These are phyloP conservation scores for Phlyctochytrium planicorne DNA, from an alignment of 192 early-diverging fungal genomes.

Conservation along the genomic window DNA sequence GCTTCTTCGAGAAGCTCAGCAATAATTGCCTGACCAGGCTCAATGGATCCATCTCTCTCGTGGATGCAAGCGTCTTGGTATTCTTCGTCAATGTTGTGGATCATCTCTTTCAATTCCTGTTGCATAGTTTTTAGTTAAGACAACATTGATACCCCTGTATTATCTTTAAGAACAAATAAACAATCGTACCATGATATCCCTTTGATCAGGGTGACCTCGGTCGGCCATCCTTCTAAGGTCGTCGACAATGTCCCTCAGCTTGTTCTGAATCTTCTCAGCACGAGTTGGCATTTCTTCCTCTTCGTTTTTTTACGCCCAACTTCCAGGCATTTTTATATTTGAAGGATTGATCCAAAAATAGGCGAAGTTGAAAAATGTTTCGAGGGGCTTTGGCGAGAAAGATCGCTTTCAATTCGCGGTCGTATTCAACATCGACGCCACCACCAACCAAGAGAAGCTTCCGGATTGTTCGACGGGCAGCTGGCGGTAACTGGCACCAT, in stretches of 20 bases:
- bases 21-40: conserved; percentile 18
- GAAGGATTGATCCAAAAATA: no score
- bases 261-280: conserved; percentile 16
- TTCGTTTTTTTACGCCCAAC: no score
- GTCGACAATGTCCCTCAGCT: conserved; percentile 11
- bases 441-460: no score
- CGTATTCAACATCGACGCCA: no score
- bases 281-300: conserved; percentile 10
- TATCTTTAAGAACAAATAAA: neutral
- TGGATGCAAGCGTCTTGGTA: conserved; percentile 5
- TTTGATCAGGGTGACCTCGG: neutral
- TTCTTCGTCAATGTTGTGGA: conserved; percentile 13
- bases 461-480: no score
- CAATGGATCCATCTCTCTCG: conserved; percentile 21
- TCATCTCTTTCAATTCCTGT: conserved; percentile 16
- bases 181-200: conserved; percentile 13
- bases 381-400: no score
- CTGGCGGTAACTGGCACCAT: no score
- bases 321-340: no score
- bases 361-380: no score
- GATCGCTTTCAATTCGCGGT: no score
- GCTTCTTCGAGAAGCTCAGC: conserved; percentile 17
- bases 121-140: neutral
- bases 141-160: no score
- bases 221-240: conserved; percentile 8